Evolutionary conservation across 1,284 basidiomycete genomes (phyloP).

Genomic region (Cutaneotrichosporon cavernicola): DNA sequence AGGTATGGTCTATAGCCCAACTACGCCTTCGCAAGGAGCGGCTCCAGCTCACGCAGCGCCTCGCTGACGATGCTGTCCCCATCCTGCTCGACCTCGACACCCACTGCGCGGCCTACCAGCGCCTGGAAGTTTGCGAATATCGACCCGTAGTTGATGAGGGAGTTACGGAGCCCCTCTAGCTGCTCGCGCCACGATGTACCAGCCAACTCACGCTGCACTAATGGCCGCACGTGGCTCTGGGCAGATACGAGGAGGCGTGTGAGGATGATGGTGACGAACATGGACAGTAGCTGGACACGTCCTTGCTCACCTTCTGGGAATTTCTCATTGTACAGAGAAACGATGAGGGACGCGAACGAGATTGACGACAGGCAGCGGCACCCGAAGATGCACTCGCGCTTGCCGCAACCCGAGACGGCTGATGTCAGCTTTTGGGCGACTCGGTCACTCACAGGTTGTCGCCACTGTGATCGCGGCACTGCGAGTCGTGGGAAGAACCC

Average conservation of each 20-base stretch:
- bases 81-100: not conserved
- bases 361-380: conserved; percentile 15
- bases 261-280: conserved; percentile 21
- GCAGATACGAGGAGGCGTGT: conserved; percentile 11
- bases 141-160: not conserved
- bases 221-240: not conserved
- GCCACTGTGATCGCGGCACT: conserved; percentile 1
- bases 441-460: not conserved
- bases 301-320: not conserved
- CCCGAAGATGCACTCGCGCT: conserved; percentile 14
- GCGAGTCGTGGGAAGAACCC: not conserved
- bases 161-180: not conserved
- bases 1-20: too few relatives aligned
- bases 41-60: not conserved
- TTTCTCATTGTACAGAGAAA: conserved; percentile 11
- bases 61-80: conserved; percentile 2
- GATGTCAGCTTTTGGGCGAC: not conserved
- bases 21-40: not conserved
- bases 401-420: conserved; percentile 17
- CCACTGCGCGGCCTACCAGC: not conserved
- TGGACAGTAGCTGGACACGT: conserved; percentile 6
- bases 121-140: not conserved
- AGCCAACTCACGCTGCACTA: conserved; percentile 11
- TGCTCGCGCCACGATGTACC: not conserved
- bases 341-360: conserved; percentile 10